Conservation (phyloP, 805 yeast genomes). For the Metschnikowia henanensis region DNA sequence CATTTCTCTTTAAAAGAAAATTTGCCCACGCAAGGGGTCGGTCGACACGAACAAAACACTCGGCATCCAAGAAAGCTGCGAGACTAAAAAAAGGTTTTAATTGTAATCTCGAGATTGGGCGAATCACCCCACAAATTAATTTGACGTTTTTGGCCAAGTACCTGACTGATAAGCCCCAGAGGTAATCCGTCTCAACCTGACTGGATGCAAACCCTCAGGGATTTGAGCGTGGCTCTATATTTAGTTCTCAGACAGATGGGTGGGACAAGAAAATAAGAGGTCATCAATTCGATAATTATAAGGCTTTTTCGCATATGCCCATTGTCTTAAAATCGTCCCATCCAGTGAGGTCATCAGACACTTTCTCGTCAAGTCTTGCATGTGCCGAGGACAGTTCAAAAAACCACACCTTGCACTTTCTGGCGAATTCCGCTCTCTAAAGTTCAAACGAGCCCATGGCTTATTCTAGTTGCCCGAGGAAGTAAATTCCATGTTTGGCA, state of each 20-base stretch:
- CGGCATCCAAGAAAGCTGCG: conserved; percentile 53
- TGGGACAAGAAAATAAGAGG: too few relatives aligned
- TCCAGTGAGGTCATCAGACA: too few relatives aligned
- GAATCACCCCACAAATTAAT: conserved; percentile 45
- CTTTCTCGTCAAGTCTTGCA: conserved; percentile 8
- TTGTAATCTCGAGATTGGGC: conserved; percentile 50
- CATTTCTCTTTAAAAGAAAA: too few relatives aligned
- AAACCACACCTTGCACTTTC: not conserved
- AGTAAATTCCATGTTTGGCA: not conserved
- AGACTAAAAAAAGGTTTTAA: conserved; percentile 40
- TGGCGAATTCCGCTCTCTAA: not conserved
- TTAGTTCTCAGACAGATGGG: too few relatives aligned
- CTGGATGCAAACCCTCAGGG: too few relatives aligned
- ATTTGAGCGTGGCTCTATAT: too few relatives aligned
- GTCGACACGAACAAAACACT: conserved; percentile 22
- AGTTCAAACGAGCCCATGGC: not conserved
- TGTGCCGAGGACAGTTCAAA: not conserved
- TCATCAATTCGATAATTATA: too few relatives aligned
- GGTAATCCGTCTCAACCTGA: conserved; percentile 30
- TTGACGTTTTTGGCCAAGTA: conserved; percentile 29
- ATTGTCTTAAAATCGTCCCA: too few relatives aligned
- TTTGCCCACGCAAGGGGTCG: not conserved
- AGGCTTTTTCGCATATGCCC: too few relatives aligned
- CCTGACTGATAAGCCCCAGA: conserved; percentile 28
- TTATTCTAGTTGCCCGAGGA: not conserved